phyloP scores from a whole-genome alignment of 2,329 filamentous ascomycete species.

The Xylaria sp. region DNA sequence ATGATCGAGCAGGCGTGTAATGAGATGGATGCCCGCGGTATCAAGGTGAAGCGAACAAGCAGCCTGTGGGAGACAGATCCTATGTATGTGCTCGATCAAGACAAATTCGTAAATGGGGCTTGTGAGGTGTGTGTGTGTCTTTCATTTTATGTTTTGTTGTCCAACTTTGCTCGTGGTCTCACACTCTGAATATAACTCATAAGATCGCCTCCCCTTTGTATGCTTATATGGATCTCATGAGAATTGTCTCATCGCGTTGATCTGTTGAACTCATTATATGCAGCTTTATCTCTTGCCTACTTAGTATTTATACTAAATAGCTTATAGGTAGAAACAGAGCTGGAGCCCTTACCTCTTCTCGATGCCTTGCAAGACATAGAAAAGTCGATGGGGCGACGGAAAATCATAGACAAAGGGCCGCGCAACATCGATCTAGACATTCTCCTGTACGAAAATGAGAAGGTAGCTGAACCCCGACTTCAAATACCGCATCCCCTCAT shows the following conservation, averaged over 20 bases:
- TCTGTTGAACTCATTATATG: background rate
- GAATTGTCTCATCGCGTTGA: background rate
- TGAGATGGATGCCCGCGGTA: constrained; percentile 78
- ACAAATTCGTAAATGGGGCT: constrained; percentile 88
- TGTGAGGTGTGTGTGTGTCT: constrained; percentile 75
- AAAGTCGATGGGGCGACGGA: constrained; percentile 79
- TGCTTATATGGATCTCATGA: background rate
- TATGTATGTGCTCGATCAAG: constrained; percentile 95
- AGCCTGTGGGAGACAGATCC: constrained; percentile 93
- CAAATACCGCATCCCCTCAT: constrained; percentile 87
- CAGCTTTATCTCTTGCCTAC: background rate
- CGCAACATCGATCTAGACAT: constrained; percentile 96
- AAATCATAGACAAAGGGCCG: constrained; percentile 91
- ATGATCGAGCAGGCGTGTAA: constrained; percentile 87
- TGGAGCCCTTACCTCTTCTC: constrained; percentile 80
- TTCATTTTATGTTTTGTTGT: background rate
- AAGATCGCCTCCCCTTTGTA: background rate
- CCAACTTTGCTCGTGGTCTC: background rate
- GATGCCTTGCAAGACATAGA: constrained; percentile 88
- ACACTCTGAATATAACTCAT: background rate
- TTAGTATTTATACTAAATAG: constrained; percentile 12
- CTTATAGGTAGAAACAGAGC: constrained; percentile 78
- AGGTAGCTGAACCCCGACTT: constrained; percentile 76
- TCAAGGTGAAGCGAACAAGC: constrained; percentile 83
- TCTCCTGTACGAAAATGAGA: constrained; percentile 78